Conservation (phyloP, 139 green algal genomes). For the Picochlorum sp. region DNA sequence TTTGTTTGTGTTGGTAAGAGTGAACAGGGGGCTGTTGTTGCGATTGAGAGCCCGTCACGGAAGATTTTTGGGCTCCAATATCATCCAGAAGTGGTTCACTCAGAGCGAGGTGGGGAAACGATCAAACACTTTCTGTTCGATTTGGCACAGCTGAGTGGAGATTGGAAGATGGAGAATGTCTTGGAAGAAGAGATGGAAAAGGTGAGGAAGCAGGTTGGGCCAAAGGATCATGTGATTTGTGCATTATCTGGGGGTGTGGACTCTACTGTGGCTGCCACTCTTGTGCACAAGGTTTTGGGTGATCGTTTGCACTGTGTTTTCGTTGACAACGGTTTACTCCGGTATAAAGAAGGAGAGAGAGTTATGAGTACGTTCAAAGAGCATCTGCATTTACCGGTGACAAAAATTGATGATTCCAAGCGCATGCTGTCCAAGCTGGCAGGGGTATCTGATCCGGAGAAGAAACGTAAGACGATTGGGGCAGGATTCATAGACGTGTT, state of each 20-base stretch:
- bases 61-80: constrained; percentile 93
- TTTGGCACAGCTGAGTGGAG: constrained; percentile 54
- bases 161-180: constrained; percentile 96
- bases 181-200: constrained; percentile 84
- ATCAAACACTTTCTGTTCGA: constrained; percentile 84
- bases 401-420: constrained; percentile 74
- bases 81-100: constrained; percentile 95
- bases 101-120: constrained; percentile 69
- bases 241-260: constrained; percentile 96
- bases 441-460: constrained; percentile 88
- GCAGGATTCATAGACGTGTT: constrained; percentile 92
- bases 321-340: constrained; percentile 97
- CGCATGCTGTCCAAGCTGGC: constrained; percentile 37
- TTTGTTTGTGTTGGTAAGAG: constrained; percentile 74
- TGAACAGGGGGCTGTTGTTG: constrained; percentile 86
- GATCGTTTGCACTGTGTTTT: constrained; percentile 98
- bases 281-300: constrained; percentile 92
- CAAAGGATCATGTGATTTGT: constrained; percentile 91
- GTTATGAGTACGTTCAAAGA: constrained; percentile 94
- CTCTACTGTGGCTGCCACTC: constrained; percentile 87
- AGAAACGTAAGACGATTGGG: constrained; percentile 95
- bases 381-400: constrained; percentile 96
- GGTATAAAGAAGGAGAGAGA: constrained; percentile 83
- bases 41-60: constrained; percentile 70
- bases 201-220: constrained; percentile 65